phyloP scores from a whole-genome alignment of 2,329 filamentous ascomycete genomes.

The Colletotrichum eleusines region DNA sequence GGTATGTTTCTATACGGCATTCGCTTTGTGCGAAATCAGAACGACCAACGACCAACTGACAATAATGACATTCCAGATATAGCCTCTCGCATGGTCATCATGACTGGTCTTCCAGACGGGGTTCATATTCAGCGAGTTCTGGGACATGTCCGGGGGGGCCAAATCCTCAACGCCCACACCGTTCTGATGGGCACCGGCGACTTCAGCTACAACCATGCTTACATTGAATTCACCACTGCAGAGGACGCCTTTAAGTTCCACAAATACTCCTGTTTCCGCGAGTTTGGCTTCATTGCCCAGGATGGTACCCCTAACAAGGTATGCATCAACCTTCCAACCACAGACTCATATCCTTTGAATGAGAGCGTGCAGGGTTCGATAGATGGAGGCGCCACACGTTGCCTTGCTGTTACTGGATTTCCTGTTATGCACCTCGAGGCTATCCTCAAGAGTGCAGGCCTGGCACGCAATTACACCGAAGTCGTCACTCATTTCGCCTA shows the following conservation, averaged over 20 bases:
- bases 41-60: constrained; percentile 16
- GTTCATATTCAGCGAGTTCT: constrained; percentile 31
- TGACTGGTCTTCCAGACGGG: constrained; percentile 30
- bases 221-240: constrained; percentile 24
- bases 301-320: background rate
- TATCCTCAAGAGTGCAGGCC: constrained; percentile 14
- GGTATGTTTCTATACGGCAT: constrained; percentile 38
- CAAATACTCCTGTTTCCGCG: constrained; percentile 6
- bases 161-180: constrained; percentile 29
- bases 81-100: constrained; percentile 33
- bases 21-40: constrained; percentile 22
- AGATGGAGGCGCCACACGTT: constrained; percentile 24
- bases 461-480: constrained; percentile 17
- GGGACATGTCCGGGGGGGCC: constrained; percentile 36
- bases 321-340: constrained; percentile 3
- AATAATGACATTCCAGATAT: constrained; percentile 18
- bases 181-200: constrained; percentile 9
- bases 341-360: constrained; percentile 32
- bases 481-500: constrained; percentile 27
- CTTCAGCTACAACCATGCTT: constrained; percentile 8
- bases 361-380: background rate
- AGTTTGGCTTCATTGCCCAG: constrained; percentile 28
- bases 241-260: constrained; percentile 13
- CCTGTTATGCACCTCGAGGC: constrained; percentile 17
- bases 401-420: constrained; percentile 28